A percentile compares a stretch with the other conserved stretches of the same genome.
These are phyloP conservation scores for Pisolithus thermaeus DNA, from an alignment of 1,284 basidiomycete genomes.

Conservation along the genomic window DNA sequence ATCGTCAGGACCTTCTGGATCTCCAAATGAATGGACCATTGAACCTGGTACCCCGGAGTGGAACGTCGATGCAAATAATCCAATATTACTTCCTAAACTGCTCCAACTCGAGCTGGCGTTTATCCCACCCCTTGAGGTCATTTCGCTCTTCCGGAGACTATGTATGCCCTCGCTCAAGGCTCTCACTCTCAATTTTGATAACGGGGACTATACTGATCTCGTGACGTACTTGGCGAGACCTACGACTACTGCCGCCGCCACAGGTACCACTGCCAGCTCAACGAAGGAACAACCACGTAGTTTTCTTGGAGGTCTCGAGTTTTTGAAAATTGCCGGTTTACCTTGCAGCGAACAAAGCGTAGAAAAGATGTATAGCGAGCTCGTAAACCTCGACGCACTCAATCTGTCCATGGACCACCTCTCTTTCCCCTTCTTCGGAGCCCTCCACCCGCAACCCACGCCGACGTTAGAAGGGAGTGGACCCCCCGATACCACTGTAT, in stretches of 20 bases:
- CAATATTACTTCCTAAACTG: constrained; percentile 43
- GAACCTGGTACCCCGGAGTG: constrained; percentile 10
- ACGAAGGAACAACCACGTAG: constrained; percentile 31
- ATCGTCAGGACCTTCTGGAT: constrained; percentile 46
- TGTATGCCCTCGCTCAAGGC: constrained; percentile 41
- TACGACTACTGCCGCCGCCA: not conserved
- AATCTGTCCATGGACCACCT: constrained; percentile 31
- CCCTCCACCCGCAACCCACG: constrained; percentile 28
- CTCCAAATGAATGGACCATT: constrained; percentile 32
- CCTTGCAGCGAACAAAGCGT: constrained; percentile 32
- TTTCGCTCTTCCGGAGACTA: constrained; percentile 43
- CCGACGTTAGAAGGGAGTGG: not conserved
- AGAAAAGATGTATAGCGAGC: constrained; percentile 38
- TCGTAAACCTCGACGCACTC: constrained; percentile 38
- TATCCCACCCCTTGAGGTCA: constrained; percentile 38
- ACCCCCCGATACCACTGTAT: not conserved
- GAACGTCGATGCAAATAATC: constrained; percentile 26
- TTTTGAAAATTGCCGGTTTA: constrained; percentile 44
- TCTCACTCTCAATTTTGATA: constrained; percentile 49
- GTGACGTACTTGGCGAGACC: constrained; percentile 32
- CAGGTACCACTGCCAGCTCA: constrained; percentile 15
- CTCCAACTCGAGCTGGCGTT: constrained; percentile 43
- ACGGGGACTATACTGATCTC: constrained; percentile 44
- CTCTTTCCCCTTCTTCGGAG: constrained; percentile 34
- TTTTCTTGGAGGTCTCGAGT: constrained; percentile 39